Evolutionary conservation across 352 stramenopile species (phyloP).

Genomic region (Phytophthora citrophthora): DNA sequence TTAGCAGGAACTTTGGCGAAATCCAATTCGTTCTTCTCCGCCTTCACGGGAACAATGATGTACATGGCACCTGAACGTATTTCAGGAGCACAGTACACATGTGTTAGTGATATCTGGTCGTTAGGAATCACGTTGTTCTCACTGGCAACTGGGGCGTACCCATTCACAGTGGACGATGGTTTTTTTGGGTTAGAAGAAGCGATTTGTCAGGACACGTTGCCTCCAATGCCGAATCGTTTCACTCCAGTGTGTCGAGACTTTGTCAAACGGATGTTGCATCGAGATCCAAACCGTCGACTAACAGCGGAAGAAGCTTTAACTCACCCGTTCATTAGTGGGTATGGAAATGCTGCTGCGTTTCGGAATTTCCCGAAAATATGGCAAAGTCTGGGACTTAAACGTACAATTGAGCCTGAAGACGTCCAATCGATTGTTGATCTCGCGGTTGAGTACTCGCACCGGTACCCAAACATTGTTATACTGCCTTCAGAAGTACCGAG

Average conservation of each 20-base stretch:
- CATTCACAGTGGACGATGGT: constrained; percentile 46
- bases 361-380: constrained; percentile 46
- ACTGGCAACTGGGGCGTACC: constrained; percentile 68
- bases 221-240: constrained; percentile 81
- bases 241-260: constrained; percentile 93
- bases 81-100: constrained; percentile 85
- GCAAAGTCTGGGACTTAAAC: constrained; percentile 43
- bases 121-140: constrained; percentile 78
- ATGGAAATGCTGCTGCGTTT: constrained; percentile 40
- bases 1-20: constrained; percentile 78
- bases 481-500: constrained; percentile 25
- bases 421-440: constrained; percentile 35
- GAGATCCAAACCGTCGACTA: constrained; percentile 84
- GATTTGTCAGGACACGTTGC: constrained; percentile 78
- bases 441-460: constrained; percentile 40
- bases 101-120: constrained; percentile 82
- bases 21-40: constrained; percentile 80
- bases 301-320: constrained; percentile 86
- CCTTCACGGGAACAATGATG: constrained; percentile 93
- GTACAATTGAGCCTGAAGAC: constrained; percentile 33
- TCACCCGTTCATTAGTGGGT: constrained; percentile 88
- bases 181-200: constrained; percentile 86
- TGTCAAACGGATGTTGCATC: constrained; percentile 90
- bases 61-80: constrained; percentile 96
- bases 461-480: constrained; percentile 25